phyloP scores from a whole-genome alignment of 1,284 basidiomycete genomes.

The Irpex lacteus region DNA sequence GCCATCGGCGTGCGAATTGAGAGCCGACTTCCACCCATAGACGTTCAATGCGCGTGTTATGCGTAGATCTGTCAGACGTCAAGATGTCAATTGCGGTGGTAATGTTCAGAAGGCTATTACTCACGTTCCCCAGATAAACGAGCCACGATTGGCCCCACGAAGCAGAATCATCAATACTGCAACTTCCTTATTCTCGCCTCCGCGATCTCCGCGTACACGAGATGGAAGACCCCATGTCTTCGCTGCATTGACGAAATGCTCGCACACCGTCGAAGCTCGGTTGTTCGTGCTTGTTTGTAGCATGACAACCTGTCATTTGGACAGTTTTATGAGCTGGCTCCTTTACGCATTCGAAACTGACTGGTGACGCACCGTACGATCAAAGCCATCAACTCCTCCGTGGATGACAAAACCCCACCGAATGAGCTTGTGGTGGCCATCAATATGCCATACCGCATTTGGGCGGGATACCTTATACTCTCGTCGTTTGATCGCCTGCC shows the following conservation, averaged over 20 bases:
- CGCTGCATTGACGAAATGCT: conserved; percentile 25
- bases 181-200: conserved; percentile 28
- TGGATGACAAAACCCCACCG: conserved; percentile 50
- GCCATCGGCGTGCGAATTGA: conserved; percentile 36
- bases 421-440: conserved; percentile 51
- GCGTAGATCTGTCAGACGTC: too few species aligned
- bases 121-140: conserved; percentile 30
- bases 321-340: too few species aligned
- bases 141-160: conserved; percentile 22
- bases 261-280: conserved; percentile 34
- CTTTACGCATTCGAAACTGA: too few species aligned
- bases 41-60: conserved; percentile 30
- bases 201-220: conserved; percentile 26
- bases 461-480: conserved; percentile 33
- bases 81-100: too few species aligned
- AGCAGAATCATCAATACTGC: conserved; percentile 23
- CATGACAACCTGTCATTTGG: conserved; percentile 28
- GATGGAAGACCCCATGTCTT: conserved; percentile 22
- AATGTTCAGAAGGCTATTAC: too few species aligned
- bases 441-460: conserved; percentile 45
- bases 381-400: conserved; percentile 43
- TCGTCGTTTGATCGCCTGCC: conserved; percentile 19
- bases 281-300: conserved; percentile 38
- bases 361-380: too few species aligned
- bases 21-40: conserved; percentile 40